Percentiles rank a stretch among this genome's conserved stretches.
phyloP scores from a whole-genome alignment of 768 basidiomycete genomes.

The Trametes villosa region DNA sequence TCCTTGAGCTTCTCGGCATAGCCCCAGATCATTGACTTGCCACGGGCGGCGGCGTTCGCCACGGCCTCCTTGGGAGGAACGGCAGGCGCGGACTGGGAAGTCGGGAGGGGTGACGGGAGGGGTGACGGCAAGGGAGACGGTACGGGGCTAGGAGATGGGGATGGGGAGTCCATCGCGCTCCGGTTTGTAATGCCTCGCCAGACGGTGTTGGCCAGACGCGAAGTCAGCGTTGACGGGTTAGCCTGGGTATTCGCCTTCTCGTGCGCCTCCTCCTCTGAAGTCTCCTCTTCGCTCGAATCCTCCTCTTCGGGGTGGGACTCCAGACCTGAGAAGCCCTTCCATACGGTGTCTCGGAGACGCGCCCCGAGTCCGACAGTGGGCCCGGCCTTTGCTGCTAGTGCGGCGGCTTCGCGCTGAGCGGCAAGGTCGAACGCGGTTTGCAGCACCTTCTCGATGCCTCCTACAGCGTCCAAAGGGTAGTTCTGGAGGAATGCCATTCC shows the following conservation, averaged over 20 bases:
- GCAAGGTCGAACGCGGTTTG: conserved; percentile 69
- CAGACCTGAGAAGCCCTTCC: conserved; percentile 61
- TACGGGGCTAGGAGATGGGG: conserved; percentile 34
- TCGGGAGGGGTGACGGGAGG: conserved; percentile 27
- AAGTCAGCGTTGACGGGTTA: conserved; percentile 44
- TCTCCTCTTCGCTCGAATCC: conserved; percentile 40
- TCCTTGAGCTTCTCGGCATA: conserved; percentile 78
- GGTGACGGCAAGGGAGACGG: conserved; percentile 23
- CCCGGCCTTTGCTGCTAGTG: conserved; percentile 35
- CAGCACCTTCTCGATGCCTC: conserved; percentile 72
- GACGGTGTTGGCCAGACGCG: conserved; percentile 62
- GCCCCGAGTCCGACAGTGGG: conserved; percentile 50
- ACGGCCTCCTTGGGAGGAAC: conserved; percentile 21
- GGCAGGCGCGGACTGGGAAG: conserved; percentile 20
- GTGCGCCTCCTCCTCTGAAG: conserved; percentile 19
- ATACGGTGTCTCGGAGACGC: conserved; percentile 61
- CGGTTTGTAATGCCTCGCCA: conserved; percentile 82
- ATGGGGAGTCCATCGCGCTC: conserved; percentile 67
- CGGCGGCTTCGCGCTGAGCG: conserved; percentile 48
- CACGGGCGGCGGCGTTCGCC: conserved; percentile 11
- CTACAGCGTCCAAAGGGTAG: conserved; percentile 67
- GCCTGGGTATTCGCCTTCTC: conserved; percentile 21
- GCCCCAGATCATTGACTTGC: conserved; percentile 55
- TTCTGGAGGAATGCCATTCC: conserved; percentile 64
- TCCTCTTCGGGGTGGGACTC: conserved; percentile 35